Conservation (phyloP, 1,139 yeast species). For the Hyphopichia burtonii region DNA sequence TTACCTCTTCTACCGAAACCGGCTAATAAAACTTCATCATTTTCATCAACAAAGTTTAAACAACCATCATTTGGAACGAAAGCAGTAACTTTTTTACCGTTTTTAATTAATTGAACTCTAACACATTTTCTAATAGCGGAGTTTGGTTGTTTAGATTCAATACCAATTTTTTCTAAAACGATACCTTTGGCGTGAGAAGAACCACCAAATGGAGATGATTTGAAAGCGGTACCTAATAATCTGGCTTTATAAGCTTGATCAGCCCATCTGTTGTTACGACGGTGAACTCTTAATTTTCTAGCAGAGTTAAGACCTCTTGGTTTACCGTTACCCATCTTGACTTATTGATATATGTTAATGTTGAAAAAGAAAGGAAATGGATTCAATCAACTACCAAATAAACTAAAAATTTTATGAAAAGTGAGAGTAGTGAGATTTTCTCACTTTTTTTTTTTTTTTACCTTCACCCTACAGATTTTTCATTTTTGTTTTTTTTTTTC, state of each 20-base stretch:
- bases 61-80: constrained; percentile 99
- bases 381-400: background rate
- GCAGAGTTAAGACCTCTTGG: constrained; percentile 99
- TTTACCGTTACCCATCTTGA: constrained; percentile 84
- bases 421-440: constrained; percentile 1
- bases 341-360: constrained; percentile 3
- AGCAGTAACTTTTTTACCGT: constrained; percentile 99
- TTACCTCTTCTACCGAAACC: constrained; percentile 99
- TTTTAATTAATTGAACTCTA: constrained; percentile 99
- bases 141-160: constrained; percentile 99
- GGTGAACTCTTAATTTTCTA: constrained; percentile 99
- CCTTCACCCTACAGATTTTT: background rate
- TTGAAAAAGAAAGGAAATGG: background rate
- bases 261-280: constrained; percentile 99
- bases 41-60: constrained; percentile 98
- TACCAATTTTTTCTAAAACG: constrained; percentile 98
- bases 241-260: constrained; percentile 97
- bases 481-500: background rate
- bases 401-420: background rate
- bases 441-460: constrained; percentile 1
- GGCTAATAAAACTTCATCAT: constrained; percentile 98
- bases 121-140: constrained; percentile 99
- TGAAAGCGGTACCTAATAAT: constrained; percentile 99
- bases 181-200: constrained; percentile 99
- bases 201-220: constrained; percentile 99